Conservation (phyloP, 495 filamentous ascomycete genomes). For the Cercophora samala region DNA sequence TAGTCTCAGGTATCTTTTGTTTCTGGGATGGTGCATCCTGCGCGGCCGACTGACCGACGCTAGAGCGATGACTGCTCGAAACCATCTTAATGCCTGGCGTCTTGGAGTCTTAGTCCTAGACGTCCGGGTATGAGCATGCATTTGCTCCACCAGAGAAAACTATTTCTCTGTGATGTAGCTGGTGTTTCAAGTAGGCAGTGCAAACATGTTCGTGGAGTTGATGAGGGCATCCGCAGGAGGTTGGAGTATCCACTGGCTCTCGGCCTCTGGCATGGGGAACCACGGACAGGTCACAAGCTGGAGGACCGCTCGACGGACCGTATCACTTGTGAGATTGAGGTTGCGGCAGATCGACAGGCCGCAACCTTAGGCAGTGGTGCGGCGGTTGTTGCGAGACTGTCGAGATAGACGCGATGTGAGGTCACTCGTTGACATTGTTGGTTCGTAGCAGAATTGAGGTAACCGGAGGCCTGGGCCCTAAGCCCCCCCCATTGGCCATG, state of each 20-base stretch:
- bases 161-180: neutral
- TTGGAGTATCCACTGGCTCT: neutral
- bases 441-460: neutral
- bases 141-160: neutral
- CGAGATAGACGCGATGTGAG: slow-evolving; percentile 4
- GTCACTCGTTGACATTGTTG: neutral
- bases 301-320: no score
- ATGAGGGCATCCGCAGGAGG: neutral
- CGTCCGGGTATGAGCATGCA: slow-evolving; percentile 1
- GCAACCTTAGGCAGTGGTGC: slow-evolving; percentile 2
- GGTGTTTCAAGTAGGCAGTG: neutral
- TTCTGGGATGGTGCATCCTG: slow-evolving; percentile 5
- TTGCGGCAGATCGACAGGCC: slow-evolving; percentile 1
- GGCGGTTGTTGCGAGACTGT: slow-evolving; percentile 2
- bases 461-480: slow-evolving; percentile 4
- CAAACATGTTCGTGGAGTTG: neutral
- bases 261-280: neutral
- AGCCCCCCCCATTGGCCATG: neutral
- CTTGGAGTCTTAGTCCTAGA: neutral
- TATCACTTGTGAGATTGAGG: neutral
- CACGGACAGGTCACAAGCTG: neutral
- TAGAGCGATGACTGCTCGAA: neutral
- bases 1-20: neutral
- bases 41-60: slow-evolving; percentile 9
- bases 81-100: slow-evolving; percentile 2